These are phyloP conservation scores for Pulveroboletus sp. DNA, from an alignment of 768 basidiomycete genomes.

Conservation along the genomic window DNA sequence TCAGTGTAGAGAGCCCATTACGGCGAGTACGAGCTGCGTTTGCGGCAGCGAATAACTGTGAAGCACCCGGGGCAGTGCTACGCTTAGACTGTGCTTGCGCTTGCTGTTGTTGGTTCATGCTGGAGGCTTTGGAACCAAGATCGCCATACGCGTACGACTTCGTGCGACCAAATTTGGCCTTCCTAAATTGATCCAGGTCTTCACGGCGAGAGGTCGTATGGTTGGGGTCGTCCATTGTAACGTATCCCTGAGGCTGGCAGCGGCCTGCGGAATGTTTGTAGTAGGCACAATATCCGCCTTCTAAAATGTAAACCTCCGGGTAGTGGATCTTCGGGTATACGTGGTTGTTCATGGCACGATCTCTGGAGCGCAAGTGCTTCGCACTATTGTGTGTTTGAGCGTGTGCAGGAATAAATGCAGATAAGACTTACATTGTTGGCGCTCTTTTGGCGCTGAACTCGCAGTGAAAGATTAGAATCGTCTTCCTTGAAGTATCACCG, in stretches of 20 bases:
- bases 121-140: conserved; percentile 39
- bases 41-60: conserved; percentile 62
- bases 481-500: conserved; percentile 71
- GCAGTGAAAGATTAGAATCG: conserved; percentile 92
- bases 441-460: conserved; percentile 95
- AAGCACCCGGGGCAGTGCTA: conserved; percentile 61
- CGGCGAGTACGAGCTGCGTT: conserved; percentile 65
- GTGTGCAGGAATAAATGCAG: not conserved
- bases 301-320: conserved; percentile 94
- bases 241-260: conserved; percentile 80
- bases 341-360: conserved; percentile 84
- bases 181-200: conserved; percentile 90
- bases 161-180: conserved; percentile 80
- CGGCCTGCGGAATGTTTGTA: conserved; percentile 62
- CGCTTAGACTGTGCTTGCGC: conserved; percentile 49
- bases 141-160: conserved; percentile 95
- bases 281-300: conserved; percentile 93
- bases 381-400: conserved; percentile 52
- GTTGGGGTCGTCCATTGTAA: conserved; percentile 92
- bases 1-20: conserved; percentile 57
- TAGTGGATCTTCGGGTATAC: conserved; percentile 91
- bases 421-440: conserved; percentile 78
- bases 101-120: conserved; percentile 36
- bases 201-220: conserved; percentile 77
- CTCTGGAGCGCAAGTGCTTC: conserved; percentile 87